Evolutionary conservation across 2,329 filamentous ascomycete genomes (phyloP), one percentile per base, ranked within the genome.

Genomic region (Beauveria caledonica): DNA sequence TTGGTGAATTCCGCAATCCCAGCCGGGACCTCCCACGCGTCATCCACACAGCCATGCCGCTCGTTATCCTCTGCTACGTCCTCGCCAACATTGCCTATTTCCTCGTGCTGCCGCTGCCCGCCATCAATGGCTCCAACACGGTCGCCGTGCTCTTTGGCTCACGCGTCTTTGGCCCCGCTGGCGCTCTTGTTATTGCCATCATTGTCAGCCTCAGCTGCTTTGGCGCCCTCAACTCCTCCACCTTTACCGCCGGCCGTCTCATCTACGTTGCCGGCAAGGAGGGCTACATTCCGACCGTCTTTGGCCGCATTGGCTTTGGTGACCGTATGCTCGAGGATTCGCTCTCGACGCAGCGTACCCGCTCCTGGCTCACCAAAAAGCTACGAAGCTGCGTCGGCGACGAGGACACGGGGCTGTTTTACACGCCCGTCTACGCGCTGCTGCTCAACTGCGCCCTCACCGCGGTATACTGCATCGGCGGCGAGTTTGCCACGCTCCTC

Each of bases 231-330:
- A 99, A 97, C 75, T 93, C 92, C 17, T 92, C 90, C 1, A 92
- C 91, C 0, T 99, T 99, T 70, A 99, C 94, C 23, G 90, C 88
- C 62, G 92, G 92, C 61, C 88, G 94, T 10, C 83, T 99, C 1
- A 88, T 97, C 66, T 99, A 97, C 75, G 92, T 87, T 11, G 94
- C 94, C 3, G 92, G 92, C 33, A 96, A 96, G 71, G 94, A 99
- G 77, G 92, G 92, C 46, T 97, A 96, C 71, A 83, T 99, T 17
- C 94, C 94, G 0, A 78, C 81, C 0, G 66, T 96, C 6, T 95
- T 97, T 68, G 90, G 91, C 46, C 88, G 85, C 51, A 86, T 97
- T 57, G 94, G 94, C 9, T 76, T 93, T 45, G 80, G 83, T 21
- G 72, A 70, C 19, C 64, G 67, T 15, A 71, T 69, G 39, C 68